phyloP scores from a whole-genome alignment of 345 rosid genomes.

The Trapa bicornis region DNA sequence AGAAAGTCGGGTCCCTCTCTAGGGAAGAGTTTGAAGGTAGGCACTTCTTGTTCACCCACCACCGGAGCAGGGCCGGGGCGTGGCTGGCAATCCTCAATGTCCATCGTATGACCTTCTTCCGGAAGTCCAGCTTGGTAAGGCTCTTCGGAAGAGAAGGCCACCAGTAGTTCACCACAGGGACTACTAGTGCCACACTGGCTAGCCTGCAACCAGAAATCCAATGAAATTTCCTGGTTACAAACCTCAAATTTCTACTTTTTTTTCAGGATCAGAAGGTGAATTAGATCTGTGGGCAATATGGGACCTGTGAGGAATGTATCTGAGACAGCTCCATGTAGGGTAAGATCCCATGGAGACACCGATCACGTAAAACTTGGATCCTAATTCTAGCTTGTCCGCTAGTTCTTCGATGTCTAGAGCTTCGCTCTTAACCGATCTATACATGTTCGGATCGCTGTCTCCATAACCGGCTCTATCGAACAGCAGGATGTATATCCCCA shows the following conservation, averaged over 20 bases:
- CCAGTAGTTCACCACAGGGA: conserved; percentile 54
- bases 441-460: conserved; percentile 66
- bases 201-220: conserved; percentile 30
- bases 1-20: conserved; percentile 48
- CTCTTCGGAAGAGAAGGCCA: conserved; percentile 71
- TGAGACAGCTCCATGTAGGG: conserved; percentile 85
- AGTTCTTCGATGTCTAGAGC: conserved; percentile 68
- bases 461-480: conserved; percentile 92
- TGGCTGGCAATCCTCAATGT: conserved; percentile 43
- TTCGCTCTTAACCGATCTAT: conserved; percentile 62
- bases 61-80: conserved; percentile 51
- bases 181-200: conserved; percentile 66
- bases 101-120: conserved; percentile 42
- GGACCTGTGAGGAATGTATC: conserved; percentile 73
- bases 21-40: conserved; percentile 43
- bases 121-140: conserved; percentile 44
- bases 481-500: conserved; percentile 53
- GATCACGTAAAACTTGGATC: conserved; percentile 57
- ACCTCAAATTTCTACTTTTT: neutral
- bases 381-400: conserved; percentile 56
- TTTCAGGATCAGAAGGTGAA: neutral
- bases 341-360: conserved; percentile 92
- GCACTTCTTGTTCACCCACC: conserved; percentile 67
- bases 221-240: neutral
- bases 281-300: neutral